Evolutionary conservation across 1,284 basidiomycete genomes (phyloP).

Genomic region (Cryptococcus depauperatus): DNA sequence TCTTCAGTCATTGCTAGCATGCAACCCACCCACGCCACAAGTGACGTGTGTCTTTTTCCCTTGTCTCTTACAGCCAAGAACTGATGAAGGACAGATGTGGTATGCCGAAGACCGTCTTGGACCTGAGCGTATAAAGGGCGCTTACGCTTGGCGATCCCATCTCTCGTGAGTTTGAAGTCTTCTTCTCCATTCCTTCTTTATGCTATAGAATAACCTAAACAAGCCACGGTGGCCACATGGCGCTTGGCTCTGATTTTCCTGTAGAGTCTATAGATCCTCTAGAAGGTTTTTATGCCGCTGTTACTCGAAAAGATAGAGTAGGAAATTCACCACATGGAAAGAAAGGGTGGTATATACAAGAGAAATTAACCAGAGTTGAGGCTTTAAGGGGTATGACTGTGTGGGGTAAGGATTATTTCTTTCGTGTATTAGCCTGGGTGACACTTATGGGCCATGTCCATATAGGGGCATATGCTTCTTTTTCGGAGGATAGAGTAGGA

Average conservation of each 20-base stretch:
- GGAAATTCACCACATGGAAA: constrained; percentile 74
- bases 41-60: constrained; percentile 33
- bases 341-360: constrained; percentile 66
- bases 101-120: constrained; percentile 77
- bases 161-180: constrained; percentile 51
- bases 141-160: constrained; percentile 79
- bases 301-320: constrained; percentile 59
- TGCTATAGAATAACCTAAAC: constrained; percentile 35
- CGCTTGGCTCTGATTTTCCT: constrained; percentile 85
- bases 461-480: constrained; percentile 71
- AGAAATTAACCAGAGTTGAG: constrained; percentile 65
- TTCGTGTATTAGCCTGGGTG: background rate
- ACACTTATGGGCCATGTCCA: background rate
- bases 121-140: constrained; percentile 65
- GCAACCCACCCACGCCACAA: constrained; percentile 75
- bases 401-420: constrained; percentile 47
- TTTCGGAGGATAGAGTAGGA: constrained; percentile 54
- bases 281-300: constrained; percentile 74
- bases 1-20: constrained; percentile 74
- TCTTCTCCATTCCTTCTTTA: background rate
- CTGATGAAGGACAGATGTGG: constrained; percentile 74
- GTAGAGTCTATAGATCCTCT: constrained; percentile 55
- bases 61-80: background rate
- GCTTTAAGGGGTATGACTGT: constrained; percentile 64
- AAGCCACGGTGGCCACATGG: constrained; percentile 52